Conservation (phyloP, 2,329 filamentous ascomycete genomes). For the Boeremia exigua region DNA sequence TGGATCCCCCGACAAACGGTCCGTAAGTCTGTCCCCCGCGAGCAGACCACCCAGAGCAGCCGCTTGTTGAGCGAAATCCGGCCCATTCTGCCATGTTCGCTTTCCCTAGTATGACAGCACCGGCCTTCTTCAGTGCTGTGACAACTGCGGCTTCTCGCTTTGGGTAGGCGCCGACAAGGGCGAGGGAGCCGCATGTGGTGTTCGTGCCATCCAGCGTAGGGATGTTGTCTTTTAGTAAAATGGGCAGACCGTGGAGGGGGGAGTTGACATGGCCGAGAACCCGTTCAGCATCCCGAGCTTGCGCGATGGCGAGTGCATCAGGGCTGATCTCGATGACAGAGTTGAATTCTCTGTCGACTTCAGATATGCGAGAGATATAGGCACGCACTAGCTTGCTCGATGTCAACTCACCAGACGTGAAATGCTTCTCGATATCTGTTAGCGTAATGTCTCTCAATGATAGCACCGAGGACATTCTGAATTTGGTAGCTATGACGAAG, state of each 20-base stretch:
- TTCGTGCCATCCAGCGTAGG: conserved; percentile 49
- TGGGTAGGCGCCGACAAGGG: conserved; percentile 62
- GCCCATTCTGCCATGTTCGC: conserved; percentile 67
- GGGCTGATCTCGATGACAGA: conserved; percentile 61
- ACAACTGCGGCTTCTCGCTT: conserved; percentile 63
- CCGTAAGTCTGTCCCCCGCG: conserved; percentile 65
- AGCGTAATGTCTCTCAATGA: conserved; percentile 1
- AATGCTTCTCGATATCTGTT: background rate
- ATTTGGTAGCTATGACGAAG: background rate
- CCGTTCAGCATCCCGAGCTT: conserved; percentile 54
- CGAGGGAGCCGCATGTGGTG: conserved; percentile 62
- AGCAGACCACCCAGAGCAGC: conserved; percentile 66
- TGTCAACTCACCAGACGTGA: conserved; percentile 48
- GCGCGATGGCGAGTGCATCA: conserved; percentile 54
- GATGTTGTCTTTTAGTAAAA: conserved; percentile 69
- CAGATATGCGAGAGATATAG: conserved; percentile 62
- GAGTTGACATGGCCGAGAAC: conserved; percentile 53
- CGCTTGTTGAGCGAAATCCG: conserved; percentile 62
- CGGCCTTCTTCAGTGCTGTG: conserved; percentile 61
- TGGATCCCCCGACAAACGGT: conserved; percentile 63
- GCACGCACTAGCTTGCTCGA: conserved; percentile 59
- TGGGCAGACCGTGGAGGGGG: conserved; percentile 64
- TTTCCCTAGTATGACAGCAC: conserved; percentile 68
- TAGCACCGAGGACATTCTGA: background rate
- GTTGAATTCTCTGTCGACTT: conserved; percentile 62